Percentiles rank a stretch among this genome's conserved stretches.
phyloP scores from a whole-genome alignment of 805 yeast genomes.

The Candida germanica region DNA sequence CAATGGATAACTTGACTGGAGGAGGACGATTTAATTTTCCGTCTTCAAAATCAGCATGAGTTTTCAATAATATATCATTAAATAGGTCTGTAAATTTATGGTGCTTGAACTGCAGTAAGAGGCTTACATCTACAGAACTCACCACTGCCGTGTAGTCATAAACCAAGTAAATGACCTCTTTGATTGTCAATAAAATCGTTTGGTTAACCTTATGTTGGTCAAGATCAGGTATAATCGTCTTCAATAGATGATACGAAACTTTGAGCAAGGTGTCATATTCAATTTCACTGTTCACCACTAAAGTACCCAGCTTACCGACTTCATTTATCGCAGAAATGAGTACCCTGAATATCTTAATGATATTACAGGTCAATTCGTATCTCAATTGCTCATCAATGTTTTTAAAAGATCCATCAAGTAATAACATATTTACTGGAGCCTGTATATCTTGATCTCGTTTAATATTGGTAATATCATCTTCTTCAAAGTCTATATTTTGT shows the following conservation, averaged over 20 bases:
- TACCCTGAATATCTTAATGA: slow-evolving; percentile 19
- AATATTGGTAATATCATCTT: slow-evolving; percentile 15
- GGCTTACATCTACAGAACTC: neutral
- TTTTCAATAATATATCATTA: slow-evolving; percentile 8
- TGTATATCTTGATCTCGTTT: neutral
- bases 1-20: slow-evolving; percentile 23
- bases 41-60: slow-evolving; percentile 8
- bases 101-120: neutral
- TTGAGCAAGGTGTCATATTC: slow-evolving; percentile 7
- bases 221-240: slow-evolving; percentile 7
- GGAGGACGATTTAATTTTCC: slow-evolving; percentile 13
- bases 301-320: neutral
- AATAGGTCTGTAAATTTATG: slow-evolving; percentile 6
- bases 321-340: slow-evolving; percentile 15
- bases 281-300: neutral
- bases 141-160: slow-evolving; percentile 20
- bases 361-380: slow-evolving; percentile 20
- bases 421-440: neutral
- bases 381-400: slow-evolving; percentile 21
- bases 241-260: slow-evolving; percentile 14
- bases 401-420: slow-evolving; percentile 2
- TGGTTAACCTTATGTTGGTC: slow-evolving; percentile 12
- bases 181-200: slow-evolving; percentile 18
- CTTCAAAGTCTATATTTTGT: slow-evolving; percentile 2
- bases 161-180: slow-evolving; percentile 24